Conservation (phyloP, 805 yeast species). For the Lipomyces spencermartinsiae region DNA sequence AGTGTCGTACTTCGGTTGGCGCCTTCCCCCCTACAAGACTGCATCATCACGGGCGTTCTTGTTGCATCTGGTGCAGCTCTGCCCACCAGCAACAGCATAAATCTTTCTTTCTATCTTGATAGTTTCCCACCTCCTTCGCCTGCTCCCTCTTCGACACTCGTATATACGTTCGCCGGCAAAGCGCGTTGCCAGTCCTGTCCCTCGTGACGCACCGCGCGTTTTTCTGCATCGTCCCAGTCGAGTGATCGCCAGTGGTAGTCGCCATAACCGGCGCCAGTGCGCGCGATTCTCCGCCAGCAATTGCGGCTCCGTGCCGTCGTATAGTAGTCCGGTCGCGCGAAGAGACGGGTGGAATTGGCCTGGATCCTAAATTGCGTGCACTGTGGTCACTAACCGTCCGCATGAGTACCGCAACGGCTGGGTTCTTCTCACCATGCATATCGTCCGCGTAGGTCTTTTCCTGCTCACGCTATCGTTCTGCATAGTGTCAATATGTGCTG, state of each 20-base stretch:
- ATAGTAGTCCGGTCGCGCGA: neutral
- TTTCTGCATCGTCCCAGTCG: neutral
- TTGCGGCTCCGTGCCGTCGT: neutral
- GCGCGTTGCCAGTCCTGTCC: too few species aligned
- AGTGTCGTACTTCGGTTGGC: too few species aligned
- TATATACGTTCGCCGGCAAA: too few species aligned
- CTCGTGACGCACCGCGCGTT: neutral
- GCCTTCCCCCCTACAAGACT: neutral
- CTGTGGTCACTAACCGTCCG: slow-evolving; percentile 1
- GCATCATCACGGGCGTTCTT: neutral
- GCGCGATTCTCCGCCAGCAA: neutral
- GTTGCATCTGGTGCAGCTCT: neutral
- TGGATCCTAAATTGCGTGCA: neutral
- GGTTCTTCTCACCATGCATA: slow-evolving; percentile 1
- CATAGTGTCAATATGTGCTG: slow-evolving; percentile 27
- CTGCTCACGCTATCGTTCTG: slow-evolving; percentile 22
- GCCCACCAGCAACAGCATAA: too few species aligned
- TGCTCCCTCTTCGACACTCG: too few species aligned
- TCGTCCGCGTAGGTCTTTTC: slow-evolving; percentile 16
- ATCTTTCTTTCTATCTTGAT: too few species aligned
- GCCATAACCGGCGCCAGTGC: neutral
- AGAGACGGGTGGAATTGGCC: neutral
- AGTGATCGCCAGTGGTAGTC: neutral
- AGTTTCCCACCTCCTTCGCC: too few species aligned
- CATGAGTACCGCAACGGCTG: slow-evolving; percentile 10